Evolutionary conservation across 306 rosid genomes (phyloP).

Genomic region (Inga oerstediana): DNA sequence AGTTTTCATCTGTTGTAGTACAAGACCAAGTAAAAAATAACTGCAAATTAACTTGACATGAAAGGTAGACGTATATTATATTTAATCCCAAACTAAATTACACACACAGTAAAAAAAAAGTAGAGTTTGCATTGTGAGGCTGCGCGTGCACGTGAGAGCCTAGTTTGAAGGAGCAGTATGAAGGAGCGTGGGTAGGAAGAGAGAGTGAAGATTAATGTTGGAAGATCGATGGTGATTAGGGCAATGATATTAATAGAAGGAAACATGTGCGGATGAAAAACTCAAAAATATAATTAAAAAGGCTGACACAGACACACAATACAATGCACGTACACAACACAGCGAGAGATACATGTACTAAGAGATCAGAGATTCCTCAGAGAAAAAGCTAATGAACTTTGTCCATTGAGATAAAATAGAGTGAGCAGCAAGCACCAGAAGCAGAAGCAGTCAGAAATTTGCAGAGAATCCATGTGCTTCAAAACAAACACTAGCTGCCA

Average conservation of each 20-base stretch:
- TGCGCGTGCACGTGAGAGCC: background rate
- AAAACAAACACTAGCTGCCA: conserved; percentile 17
- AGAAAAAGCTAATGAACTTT: conserved; percentile 38
- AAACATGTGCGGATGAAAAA: background rate
- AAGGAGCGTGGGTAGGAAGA: background rate
- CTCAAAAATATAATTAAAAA: conserved; percentile 9
- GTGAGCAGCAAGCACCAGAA: background rate
- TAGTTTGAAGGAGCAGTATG: background rate
- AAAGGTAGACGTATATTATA: background rate
- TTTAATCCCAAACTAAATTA: background rate
- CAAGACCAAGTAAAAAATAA: conserved; percentile 5
- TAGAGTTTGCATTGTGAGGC: background rate
- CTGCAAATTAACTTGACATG: background rate
- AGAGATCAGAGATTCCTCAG: conserved; percentile 42
- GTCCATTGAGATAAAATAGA: background rate
- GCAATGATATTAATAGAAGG: conserved; percentile 49
- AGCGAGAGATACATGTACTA: background rate
- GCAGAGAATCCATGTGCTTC: conserved; percentile 42
- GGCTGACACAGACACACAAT: conserved; percentile 23
- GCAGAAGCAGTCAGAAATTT: conserved; percentile 32
- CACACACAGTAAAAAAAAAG: too few species aligned
- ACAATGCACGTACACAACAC: background rate
- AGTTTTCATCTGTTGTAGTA: background rate
- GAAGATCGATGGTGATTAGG: conserved; percentile 44
- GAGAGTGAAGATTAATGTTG: background rate